Evolutionary conservation across 2,329 filamentous ascomycete species (phyloP), one percentile per base, ranked within the genome.

Genomic region (Ramularia collo-cygni): DNA sequence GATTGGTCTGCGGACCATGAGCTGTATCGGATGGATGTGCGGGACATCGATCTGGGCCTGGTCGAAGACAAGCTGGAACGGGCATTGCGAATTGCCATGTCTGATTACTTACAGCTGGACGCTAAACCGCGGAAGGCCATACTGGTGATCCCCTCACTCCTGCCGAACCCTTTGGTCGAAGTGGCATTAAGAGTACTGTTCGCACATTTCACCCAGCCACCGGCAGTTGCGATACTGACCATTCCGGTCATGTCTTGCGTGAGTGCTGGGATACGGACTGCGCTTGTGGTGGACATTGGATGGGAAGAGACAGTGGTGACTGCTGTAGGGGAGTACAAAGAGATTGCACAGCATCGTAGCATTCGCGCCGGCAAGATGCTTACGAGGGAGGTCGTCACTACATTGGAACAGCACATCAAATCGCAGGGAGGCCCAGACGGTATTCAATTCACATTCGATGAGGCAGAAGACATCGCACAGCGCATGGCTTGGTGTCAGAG

Each of bases 251-350:
- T 92, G 63, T 72, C 79, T 2, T 71, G 83, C 5, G 76, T 89
- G 3, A 83, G 83, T 6, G 88, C 89, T 4, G 92, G 92, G 1
- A 68, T 94, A 28, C 79, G 92, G 10, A 86, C 85, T n/a, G 87
- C 83, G 1, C 63, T 98, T 29, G 78, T 96, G 1, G 72, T 98
- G 27, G 88, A 98, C 57, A 74, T 98, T 44, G 92, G 90, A 30
- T 98, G 92, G 92, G 75, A 80, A 29, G 92, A 96, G 63, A 94
- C 89, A 0, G 75, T 82, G 1, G 77, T 93, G 15, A 94, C 87
- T 0, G 84, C 81, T 4, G 74, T 96, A 5, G 96, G 89, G 58
- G 92, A 98, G 64, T 95, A 88, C 60, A 81, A 85, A 38, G 88
- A 94, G 60, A 77, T 95, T 1, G 71, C 74, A 12, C 78, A 77